Evolutionary conservation across 1,284 basidiomycete species (phyloP).

Genomic region (Cutaneotrichosporon mucoides): DNA sequence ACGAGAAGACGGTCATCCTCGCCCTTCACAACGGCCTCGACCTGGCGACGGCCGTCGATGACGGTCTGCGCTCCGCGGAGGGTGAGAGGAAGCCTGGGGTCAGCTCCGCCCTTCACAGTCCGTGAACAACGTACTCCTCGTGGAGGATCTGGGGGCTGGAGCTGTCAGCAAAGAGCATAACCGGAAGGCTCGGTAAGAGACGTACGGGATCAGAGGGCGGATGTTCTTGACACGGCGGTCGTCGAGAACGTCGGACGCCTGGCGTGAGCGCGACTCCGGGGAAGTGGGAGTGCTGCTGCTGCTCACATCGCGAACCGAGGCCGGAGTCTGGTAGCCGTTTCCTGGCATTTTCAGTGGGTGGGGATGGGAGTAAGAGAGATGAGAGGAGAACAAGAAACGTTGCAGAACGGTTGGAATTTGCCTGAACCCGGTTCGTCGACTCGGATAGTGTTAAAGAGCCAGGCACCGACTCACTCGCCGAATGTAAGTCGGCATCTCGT

Average conservation of each 20-base stretch:
- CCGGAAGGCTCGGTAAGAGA: not conserved
- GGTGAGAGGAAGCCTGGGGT: slow-evolving; percentile 41
- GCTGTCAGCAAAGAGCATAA: not conserved
- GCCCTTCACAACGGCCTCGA: slow-evolving; percentile 74
- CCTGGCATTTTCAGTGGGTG: slow-evolving; percentile 1
- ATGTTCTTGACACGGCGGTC: slow-evolving; percentile 81
- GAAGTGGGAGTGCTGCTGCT: no score
- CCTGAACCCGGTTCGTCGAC: no score
- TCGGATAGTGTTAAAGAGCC: no score
- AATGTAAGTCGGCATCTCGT: no score
- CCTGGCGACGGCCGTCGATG: slow-evolving; percentile 71
- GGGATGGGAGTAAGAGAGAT: not conserved
- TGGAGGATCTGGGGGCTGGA: slow-evolving; percentile 74
- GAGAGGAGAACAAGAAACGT: not conserved
- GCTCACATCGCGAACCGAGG: slow-evolving; percentile 32
- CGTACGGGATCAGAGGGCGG: slow-evolving; percentile 72
- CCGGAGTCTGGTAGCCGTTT: slow-evolving; percentile 10
- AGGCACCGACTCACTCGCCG: no score
- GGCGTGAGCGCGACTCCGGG: slow-evolving; percentile 1
- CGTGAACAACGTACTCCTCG: slow-evolving; percentile 58
- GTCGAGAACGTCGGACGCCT: slow-evolving; percentile 72
- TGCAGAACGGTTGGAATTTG: no score
- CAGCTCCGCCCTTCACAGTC: not conserved
- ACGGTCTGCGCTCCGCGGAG: slow-evolving; percentile 56
- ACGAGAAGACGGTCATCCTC: slow-evolving; percentile 85